Evolutionary conservation across 768 basidiomycete genomes (phyloP).

Genomic region (Macrolepiota fuliginosa): DNA sequence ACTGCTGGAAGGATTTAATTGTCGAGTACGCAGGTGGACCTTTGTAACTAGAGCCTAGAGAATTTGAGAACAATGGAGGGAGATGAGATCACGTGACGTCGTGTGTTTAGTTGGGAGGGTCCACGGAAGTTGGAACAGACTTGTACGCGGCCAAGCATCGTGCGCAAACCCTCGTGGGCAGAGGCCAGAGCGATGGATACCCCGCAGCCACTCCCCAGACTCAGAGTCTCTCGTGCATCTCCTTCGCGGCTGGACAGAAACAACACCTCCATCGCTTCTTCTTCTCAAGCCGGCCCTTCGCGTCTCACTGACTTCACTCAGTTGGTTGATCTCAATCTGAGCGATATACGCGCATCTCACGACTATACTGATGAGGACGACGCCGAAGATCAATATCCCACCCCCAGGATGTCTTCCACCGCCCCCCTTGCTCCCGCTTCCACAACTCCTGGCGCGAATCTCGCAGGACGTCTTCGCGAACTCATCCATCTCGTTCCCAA

Average conservation of each 20-base stretch:
- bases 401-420: slow-evolving; percentile 14
- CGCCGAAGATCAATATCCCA: slow-evolving; percentile 31
- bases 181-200: slow-evolving; percentile 27
- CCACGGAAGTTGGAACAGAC: background rate
- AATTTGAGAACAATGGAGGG: background rate
- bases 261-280: slow-evolving; percentile 20
- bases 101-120: background rate
- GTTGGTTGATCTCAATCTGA: slow-evolving; percentile 24
- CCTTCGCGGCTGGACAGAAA: slow-evolving; percentile 25
- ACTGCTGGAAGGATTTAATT: slow-evolving; percentile 60
- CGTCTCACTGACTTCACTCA: slow-evolving; percentile 32
- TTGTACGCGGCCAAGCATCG: slow-evolving; percentile 3
- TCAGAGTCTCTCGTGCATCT: slow-evolving; percentile 10
- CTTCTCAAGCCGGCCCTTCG: slow-evolving; percentile 33
- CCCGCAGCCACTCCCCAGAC: slow-evolving; percentile 32
- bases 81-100: background rate
- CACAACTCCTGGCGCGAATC: slow-evolving; percentile 37
- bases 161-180: background rate
- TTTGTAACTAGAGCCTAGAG: slow-evolving; percentile 11
- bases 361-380: slow-evolving; percentile 23
- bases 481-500: slow-evolving; percentile 52
- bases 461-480: slow-evolving; percentile 60
- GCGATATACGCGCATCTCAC: slow-evolving; percentile 19
- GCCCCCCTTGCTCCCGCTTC: slow-evolving; percentile 18
- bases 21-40: slow-evolving; percentile 36